Percentiles rank a stretch among this genome's conserved stretches.
These are phyloP conservation scores for Epichloe typhina DNA, from an alignment of 2,329 filamentous ascomycete species.

Conservation along the genomic window DNA sequence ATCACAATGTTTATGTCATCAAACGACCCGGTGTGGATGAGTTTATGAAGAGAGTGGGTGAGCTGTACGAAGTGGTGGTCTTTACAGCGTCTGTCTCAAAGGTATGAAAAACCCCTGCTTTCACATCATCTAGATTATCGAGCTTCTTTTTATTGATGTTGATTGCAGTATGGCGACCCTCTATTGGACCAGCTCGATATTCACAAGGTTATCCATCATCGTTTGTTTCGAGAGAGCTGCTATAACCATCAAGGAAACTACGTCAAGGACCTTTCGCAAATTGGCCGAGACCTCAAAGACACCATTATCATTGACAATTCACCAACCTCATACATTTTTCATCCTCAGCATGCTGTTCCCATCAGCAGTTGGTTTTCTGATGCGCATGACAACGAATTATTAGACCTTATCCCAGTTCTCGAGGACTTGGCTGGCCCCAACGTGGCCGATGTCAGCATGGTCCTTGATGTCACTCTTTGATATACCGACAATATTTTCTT, in stretches of 20 bases:
- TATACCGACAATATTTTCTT: slow-evolving; percentile 18
- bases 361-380: slow-evolving; percentile 99
- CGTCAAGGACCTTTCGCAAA: slow-evolving; percentile 96
- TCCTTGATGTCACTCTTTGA: slow-evolving; percentile 79
- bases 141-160: slow-evolving; percentile 5
- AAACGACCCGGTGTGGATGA: slow-evolving; percentile 97
- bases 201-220: slow-evolving; percentile 89
- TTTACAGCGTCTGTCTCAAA: slow-evolving; percentile 98
- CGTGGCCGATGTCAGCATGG: slow-evolving; percentile 91
- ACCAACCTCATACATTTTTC: slow-evolving; percentile 98
- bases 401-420: slow-evolving; percentile 94
- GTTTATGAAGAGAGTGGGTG: slow-evolving; percentile 97
- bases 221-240: slow-evolving; percentile 94
- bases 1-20: slow-evolving; percentile 98
- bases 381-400: slow-evolving; percentile 94
- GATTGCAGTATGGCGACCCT: slow-evolving; percentile 75
- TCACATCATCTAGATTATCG: slow-evolving; percentile 6
- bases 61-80: slow-evolving; percentile 95
- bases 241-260: slow-evolving; percentile 99
- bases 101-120: slow-evolving; percentile 31
- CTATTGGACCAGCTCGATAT: slow-evolving; percentile 94
- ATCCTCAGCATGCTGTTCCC: slow-evolving; percentile 94
- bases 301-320: slow-evolving; percentile 99
- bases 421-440: slow-evolving; percentile 85
- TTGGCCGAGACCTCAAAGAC: slow-evolving; percentile 87